Evolutionary conservation across 169 alveolate genomes (phyloP).

Genomic region (Sarcocystis neurona): DNA sequence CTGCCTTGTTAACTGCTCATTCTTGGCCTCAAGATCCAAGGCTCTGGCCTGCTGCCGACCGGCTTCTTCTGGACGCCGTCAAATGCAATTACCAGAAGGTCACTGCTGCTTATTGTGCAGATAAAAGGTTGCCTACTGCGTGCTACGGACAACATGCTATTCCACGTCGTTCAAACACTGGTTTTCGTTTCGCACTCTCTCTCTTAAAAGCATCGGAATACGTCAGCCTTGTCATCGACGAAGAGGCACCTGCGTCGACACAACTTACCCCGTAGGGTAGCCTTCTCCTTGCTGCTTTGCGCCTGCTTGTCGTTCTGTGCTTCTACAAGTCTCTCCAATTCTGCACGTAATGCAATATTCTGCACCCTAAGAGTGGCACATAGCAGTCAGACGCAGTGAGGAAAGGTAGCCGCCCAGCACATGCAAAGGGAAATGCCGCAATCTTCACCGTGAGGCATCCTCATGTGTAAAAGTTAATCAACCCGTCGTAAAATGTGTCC

Average conservation of each 20-base stretch:
- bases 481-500: too few species aligned
- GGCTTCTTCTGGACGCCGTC: constrained; percentile 13
- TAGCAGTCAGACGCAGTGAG: neutral
- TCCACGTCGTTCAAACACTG: too few species aligned
- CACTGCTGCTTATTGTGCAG: too few species aligned
- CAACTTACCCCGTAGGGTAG: constrained; percentile 17
- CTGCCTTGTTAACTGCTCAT: neutral
- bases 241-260: neutral
- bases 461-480: too few species aligned
- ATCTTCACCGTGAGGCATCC: too few species aligned
- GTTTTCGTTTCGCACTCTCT: too few species aligned
- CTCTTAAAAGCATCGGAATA: neutral
- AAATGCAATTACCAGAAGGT: too few species aligned
- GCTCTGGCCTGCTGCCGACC: constrained; percentile 1
- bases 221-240: neutral
- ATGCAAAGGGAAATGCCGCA: too few species aligned
- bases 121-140: too few species aligned
- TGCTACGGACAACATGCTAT: too few species aligned
- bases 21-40: constrained; percentile 8
- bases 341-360: neutral
- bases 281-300: constrained; percentile 31
- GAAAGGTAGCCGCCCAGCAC: neutral
- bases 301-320: constrained; percentile 14
- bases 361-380: neutral
- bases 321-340: constrained; percentile 21